Conservation (phyloP, 768 basidiomycete genomes). For the Mycena belliarum region DNA sequence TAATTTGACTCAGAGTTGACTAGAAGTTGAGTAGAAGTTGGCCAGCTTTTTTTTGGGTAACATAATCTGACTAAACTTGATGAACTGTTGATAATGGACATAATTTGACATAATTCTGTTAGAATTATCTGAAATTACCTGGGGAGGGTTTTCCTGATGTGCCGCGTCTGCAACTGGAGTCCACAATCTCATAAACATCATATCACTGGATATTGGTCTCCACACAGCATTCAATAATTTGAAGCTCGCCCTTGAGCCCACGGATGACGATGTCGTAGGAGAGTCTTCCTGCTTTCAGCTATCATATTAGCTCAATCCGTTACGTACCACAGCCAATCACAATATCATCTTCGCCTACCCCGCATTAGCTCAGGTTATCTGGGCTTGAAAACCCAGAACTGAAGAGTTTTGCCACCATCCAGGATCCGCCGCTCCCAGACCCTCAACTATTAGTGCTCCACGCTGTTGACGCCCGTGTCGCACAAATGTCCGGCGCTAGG, state of each 20-base stretch:
- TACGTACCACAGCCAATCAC: conserved; percentile 8
- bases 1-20: too few relatives aligned
- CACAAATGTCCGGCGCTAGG: conserved; percentile 24
- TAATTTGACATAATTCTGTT: too few relatives aligned
- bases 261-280: not conserved
- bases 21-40: too few relatives aligned
- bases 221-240: conserved; percentile 1
- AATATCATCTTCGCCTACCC: conserved; percentile 6
- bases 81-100: too few relatives aligned
- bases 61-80: too few relatives aligned
- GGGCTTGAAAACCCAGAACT: conserved; percentile 7
- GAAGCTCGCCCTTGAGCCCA: conserved; percentile 9
- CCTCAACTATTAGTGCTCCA: conserved; percentile 22
- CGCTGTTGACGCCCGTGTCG: conserved; percentile 25
- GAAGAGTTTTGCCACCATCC: conserved; percentile 1
- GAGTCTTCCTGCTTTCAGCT: not conserved
- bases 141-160: too few relatives aligned
- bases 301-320: not conserved
- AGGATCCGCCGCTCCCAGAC: conserved; percentile 16
- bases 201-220: conserved; percentile 1
- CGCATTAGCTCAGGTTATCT: not conserved
- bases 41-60: too few relatives aligned
- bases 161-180: conserved; percentile 6
- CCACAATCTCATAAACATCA: conserved; percentile 11
- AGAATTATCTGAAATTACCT: too few relatives aligned